Conservation (phyloP, 1,284 basidiomycete species). For the Hortiboletus rubellus region DNA sequence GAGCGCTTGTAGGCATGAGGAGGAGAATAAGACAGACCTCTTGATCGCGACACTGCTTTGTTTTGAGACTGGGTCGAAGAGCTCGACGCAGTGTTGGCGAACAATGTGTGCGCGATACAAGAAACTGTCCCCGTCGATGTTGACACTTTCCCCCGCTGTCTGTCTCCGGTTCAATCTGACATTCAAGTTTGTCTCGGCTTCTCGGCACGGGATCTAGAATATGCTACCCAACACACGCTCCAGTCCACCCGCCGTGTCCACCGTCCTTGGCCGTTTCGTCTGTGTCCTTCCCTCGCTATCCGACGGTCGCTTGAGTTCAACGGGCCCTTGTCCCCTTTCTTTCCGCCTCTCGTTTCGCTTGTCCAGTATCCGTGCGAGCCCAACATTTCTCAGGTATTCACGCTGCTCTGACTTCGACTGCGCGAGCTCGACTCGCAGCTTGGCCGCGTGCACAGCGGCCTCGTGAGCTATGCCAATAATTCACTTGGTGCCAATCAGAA, state of each 20-base stretch:
- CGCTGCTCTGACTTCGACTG: slow-evolving; percentile 89
- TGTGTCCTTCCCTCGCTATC: slow-evolving; percentile 35
- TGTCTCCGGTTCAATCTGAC: slow-evolving; percentile 47
- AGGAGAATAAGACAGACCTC: slow-evolving; percentile 80
- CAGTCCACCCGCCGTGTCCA: slow-evolving; percentile 35
- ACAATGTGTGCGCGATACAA: slow-evolving; percentile 70
- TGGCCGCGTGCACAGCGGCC: slow-evolving; percentile 84
- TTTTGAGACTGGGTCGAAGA: slow-evolving; percentile 55
- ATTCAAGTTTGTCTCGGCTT: slow-evolving; percentile 16
- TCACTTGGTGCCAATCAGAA: slow-evolving; percentile 10
- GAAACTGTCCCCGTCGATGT: slow-evolving; percentile 25
- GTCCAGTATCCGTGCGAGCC: slow-evolving; percentile 87
- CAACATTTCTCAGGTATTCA: slow-evolving; percentile 94
- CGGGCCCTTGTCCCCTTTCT: slow-evolving; percentile 48
- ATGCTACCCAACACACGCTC: slow-evolving; percentile 54
- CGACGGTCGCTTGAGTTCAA: slow-evolving; percentile 23
- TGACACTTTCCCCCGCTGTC: slow-evolving; percentile 35
- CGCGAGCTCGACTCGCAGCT: slow-evolving; percentile 86
- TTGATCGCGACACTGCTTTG: slow-evolving; percentile 60
- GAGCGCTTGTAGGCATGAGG: slow-evolving; percentile 72
- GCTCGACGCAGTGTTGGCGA: slow-evolving; percentile 54
- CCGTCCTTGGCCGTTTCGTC: slow-evolving; percentile 14
- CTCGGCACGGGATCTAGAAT: slow-evolving; percentile 42
- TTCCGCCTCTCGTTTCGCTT: slow-evolving; percentile 80
- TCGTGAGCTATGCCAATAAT: slow-evolving; percentile 73